Conservation (phyloP, 75 land plant genomes). For the Pinus albicaulis region DNA sequence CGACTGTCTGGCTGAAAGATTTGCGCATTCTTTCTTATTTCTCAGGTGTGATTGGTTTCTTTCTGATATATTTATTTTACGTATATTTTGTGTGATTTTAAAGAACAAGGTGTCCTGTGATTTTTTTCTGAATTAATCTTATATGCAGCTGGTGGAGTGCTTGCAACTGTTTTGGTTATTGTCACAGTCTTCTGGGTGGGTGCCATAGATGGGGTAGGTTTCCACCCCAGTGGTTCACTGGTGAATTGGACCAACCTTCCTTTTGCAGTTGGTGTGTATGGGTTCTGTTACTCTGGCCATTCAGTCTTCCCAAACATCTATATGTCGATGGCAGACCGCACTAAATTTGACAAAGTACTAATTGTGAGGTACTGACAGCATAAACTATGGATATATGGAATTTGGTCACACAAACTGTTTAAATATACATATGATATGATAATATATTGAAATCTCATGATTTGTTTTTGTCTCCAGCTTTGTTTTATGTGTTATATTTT, state of each 20-base stretch:
- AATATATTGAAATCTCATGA: not conserved
- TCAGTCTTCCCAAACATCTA: slow-evolving; percentile 93
- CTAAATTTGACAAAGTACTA: slow-evolving; percentile 67
- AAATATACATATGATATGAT: not conserved
- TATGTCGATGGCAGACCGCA: slow-evolving; percentile 73
- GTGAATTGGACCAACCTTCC: slow-evolving; percentile 69
- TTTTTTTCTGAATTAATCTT: not conserved
- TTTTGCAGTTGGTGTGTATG: slow-evolving; percentile 84
- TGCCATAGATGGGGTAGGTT: slow-evolving; percentile 61
- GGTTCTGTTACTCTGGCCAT: slow-evolving; percentile 93
- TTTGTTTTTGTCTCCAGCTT: slow-evolving; percentile 42
- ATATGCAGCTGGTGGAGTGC: slow-evolving; percentile 85
- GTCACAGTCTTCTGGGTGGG: slow-evolving; percentile 68
- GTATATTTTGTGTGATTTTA: not conserved
- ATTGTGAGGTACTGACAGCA: slow-evolving; percentile 47
- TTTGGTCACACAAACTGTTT: not conserved
- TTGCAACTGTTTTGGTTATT: slow-evolving; percentile 67
- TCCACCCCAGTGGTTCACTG: slow-evolving; percentile 47
- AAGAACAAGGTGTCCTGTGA: not conserved
- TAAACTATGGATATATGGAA: not conserved
- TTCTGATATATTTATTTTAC: not conserved
- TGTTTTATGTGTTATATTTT: slow-evolving; percentile 50
- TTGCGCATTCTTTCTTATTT: slow-evolving; percentile 77
- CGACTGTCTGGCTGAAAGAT: slow-evolving; percentile 88
- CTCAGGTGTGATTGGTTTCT: slow-evolving; percentile 54